phyloP scores from a whole-genome alignment of 768 basidiomycete species.

The Russula abietina region DNA sequence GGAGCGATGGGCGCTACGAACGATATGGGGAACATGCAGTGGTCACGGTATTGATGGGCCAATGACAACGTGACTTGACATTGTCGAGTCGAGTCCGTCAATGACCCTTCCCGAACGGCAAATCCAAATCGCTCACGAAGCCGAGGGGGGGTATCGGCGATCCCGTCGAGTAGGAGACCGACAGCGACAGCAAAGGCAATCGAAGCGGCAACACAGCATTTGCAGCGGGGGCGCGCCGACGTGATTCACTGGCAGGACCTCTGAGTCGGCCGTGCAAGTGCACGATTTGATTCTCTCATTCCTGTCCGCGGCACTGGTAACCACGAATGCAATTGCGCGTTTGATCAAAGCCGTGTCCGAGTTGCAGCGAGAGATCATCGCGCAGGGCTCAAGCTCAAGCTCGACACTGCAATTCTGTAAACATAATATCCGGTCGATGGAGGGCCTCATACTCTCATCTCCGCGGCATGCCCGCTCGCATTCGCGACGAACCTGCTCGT shows the following conservation, averaged over 20 bases:
- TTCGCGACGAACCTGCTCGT: conserved; percentile 92
- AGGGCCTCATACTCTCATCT: conserved; percentile 97
- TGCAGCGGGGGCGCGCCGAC: conserved; percentile 85
- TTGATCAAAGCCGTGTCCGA: conserved; percentile 95
- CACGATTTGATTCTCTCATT: too few relatives aligned
- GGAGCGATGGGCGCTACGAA: neutral
- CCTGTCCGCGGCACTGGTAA: conserved; percentile 76
- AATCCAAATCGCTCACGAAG: conserved; percentile 61
- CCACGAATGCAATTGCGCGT: conserved; percentile 91
- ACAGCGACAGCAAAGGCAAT: conserved; percentile 91
- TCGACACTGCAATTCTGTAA: conserved; percentile 92
- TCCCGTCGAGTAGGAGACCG: conserved; percentile 90
- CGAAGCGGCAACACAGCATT: conserved; percentile 81
- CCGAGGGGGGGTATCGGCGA: conserved; percentile 93
- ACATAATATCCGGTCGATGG: too few relatives aligned
- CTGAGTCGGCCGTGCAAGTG: conserved; percentile 87
- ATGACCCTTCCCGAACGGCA: conserved; percentile 87
- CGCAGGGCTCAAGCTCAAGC: conserved; percentile 87
- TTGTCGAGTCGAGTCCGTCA: conserved; percentile 79
- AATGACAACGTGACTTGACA: too few relatives aligned
- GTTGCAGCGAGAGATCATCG: conserved; percentile 98
- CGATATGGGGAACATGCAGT: too few relatives aligned
- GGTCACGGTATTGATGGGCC: too few relatives aligned
- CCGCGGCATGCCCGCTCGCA: conserved; percentile 94
- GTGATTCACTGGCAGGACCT: conserved; percentile 82